Conservation (phyloP, 2,329 filamentous ascomycete species). For the Madurella mycetomatis region DNA sequence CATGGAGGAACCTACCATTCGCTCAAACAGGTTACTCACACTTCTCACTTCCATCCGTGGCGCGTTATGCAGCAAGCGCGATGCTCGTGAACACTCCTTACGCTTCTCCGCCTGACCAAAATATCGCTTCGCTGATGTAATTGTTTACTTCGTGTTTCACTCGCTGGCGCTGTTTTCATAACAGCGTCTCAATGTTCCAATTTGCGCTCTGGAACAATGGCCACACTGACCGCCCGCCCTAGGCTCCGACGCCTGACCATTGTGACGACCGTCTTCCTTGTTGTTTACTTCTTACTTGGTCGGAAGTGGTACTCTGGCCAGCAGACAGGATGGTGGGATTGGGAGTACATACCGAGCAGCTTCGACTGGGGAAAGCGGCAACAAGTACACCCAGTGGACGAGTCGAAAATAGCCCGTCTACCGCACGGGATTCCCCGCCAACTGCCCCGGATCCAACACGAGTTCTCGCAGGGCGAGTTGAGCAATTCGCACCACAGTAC, state of each 20-base stretch:
- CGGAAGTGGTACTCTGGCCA: conserved; percentile 6
- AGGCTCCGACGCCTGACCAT: conserved; percentile 21
- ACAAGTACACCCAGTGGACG: conserved; percentile 23
- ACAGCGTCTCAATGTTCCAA: conserved; percentile 12
- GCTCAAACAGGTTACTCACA: too few species aligned
- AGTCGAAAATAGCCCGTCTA: conserved; percentile 22
- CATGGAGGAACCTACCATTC: too few species aligned
- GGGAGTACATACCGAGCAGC: conserved; percentile 26
- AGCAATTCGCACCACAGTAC: conserved; percentile 38
- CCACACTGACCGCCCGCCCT: conserved; percentile 15
- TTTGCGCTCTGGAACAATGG: conserved; percentile 16
- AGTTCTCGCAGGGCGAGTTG: conserved; percentile 28
- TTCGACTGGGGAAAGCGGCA: conserved; percentile 30
- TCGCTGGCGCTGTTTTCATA: background rate
- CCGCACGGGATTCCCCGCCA: conserved; percentile 33
- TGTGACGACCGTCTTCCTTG: conserved; percentile 18
- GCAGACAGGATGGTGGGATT: conserved; percentile 4
- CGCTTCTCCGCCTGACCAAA: too few species aligned
- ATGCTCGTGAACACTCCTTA: too few species aligned
- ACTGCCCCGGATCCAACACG: conserved; percentile 42
- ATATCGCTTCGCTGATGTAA: too few species aligned
- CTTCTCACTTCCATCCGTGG: too few species aligned
- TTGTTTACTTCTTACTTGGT: conserved; percentile 20
- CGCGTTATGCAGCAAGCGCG: too few species aligned
- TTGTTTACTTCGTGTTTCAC: too few species aligned